These are phyloP conservation scores for Sideroxylon spinosum DNA, from an alignment of 179 eudicot species.

Conservation along the genomic window DNA sequence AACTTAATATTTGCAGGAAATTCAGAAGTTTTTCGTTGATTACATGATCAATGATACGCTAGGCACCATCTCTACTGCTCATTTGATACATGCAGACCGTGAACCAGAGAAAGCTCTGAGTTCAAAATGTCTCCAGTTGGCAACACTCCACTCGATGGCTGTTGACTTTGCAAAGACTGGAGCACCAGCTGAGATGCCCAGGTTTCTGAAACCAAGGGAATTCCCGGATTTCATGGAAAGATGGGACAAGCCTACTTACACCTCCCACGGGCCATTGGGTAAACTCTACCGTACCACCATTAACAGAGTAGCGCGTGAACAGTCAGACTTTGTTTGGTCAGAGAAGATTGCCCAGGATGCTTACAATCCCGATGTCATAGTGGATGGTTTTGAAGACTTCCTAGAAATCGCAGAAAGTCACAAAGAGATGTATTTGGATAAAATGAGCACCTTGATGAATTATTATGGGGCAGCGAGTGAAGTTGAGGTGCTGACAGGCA, in stretches of 20 bases:
- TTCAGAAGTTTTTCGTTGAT: conserved; percentile 81
- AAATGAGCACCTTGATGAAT: conserved; percentile 46
- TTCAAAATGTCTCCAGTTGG: conserved; percentile 34
- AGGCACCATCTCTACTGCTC: conserved; percentile 86
- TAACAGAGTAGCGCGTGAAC: conserved; percentile 24
- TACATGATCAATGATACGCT: conserved; percentile 86
- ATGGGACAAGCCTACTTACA: conserved; percentile 60
- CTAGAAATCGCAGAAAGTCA: conserved; percentile 47
- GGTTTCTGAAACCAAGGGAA: conserved; percentile 60
- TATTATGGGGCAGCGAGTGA: conserved; percentile 71
- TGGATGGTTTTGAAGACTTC: conserved; percentile 56
- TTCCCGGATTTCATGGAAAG: conserved; percentile 96
- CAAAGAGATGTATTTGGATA: conserved; percentile 63
- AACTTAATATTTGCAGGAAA: conserved; percentile 57
- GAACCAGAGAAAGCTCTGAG: conserved; percentile 81
- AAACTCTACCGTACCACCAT: conserved; percentile 75
- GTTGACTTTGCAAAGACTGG: conserved; percentile 97
- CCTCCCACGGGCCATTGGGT: conserved; percentile 65
- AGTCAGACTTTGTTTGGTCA: conserved; percentile 32
- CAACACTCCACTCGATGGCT: conserved; percentile 94
- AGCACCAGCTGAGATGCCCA: conserved; percentile 94
- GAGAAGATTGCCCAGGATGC: conserved; percentile 40
- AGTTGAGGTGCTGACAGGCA: conserved; percentile 78
- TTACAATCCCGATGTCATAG: conserved; percentile 62
- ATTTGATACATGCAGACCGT: conserved; percentile 82